Conservation (phyloP, 306 rosid species). For the Quercus dentata region DNA sequence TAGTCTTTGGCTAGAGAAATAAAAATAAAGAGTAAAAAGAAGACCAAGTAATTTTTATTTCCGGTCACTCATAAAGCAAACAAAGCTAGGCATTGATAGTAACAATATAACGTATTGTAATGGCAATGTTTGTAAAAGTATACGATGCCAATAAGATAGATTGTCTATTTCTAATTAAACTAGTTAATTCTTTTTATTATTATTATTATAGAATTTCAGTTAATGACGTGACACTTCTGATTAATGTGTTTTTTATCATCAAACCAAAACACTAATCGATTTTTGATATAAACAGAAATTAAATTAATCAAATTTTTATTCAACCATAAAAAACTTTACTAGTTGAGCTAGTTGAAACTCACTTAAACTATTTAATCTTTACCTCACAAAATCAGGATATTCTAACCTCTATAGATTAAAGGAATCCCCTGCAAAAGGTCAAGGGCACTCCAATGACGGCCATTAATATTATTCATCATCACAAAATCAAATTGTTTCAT, state of each 20-base stretch:
- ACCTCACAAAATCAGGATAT: neutral
- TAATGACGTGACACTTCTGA: too few relatives aligned
- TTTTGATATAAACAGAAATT: too few relatives aligned
- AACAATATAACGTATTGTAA: neutral
- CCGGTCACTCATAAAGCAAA: neutral
- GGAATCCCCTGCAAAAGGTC: too few relatives aligned
- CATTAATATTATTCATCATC: neutral
- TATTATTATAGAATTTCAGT: too few relatives aligned
- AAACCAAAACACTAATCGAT: fast-evolving
- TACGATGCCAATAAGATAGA: neutral
- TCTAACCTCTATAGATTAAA: neutral
- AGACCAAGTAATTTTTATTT: neutral
- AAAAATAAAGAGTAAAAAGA: neutral
- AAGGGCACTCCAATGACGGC: neutral
- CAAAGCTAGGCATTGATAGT: neutral
- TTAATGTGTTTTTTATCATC: too few relatives aligned
- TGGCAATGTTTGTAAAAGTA: neutral
- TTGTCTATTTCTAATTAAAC: neutral
- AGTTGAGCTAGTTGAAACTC: fast-evolving
- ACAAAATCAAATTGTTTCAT: neutral
- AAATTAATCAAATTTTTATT: too few relatives aligned
- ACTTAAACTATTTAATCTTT: neutral
- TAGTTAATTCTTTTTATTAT: neutral
- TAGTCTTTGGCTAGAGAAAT: neutral
- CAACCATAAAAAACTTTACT: too few relatives aligned